Evolutionary conservation across 2,329 filamentous ascomycete species (phyloP), one percentile per base, ranked within the genome.

Genomic region (Botryotinia narcissicola): DNA sequence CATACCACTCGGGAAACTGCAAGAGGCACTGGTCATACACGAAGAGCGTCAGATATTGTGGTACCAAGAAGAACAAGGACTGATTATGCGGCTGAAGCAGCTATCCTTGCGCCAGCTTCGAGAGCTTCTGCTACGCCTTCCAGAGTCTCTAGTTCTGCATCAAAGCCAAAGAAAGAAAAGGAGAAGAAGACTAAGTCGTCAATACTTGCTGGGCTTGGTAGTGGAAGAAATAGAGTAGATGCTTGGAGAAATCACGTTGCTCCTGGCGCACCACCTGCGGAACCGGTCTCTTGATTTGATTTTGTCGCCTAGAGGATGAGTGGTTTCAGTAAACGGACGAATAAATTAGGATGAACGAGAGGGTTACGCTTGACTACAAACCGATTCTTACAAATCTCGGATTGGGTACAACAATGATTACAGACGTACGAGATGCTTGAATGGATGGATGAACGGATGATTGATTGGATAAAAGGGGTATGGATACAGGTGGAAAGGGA

Each of bases 231-330:
- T 51, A 75, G 80, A 57, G 80, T 81, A 14, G 73, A 76, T 74
- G 77, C 79, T 10, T 81, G 80, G 80, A 77, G 79, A 73, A 75
- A 74, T 48, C 76, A 80, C 73, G 78, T 81, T 69, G 73, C 77
- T 35, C 75, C 78, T 20, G 79, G 78, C 9, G 76, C 77, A n/a
- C 72, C 70, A 57, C 78, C 79, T 42, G 79, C 77, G 42, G 80
- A 80, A 70, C 78, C 77, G 0, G 74, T 80, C 46, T 67, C 80
- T 42, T 79, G 48, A 73, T 35, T 42, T 42, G 54, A 16, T 57
- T 46, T 59, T 57, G 10, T 42, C 37, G 9, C 37, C n/a, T 42
- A n/a, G 61, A 18, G 9, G 10, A 32, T n/a, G 4, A 22, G n/a
- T 7, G 37, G 4, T 32, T 32, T 10, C 5, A 10, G n/a, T 18